phyloP scores from a whole-genome alignment of 164 flowering plant species.

The Echeveria elegans region DNA sequence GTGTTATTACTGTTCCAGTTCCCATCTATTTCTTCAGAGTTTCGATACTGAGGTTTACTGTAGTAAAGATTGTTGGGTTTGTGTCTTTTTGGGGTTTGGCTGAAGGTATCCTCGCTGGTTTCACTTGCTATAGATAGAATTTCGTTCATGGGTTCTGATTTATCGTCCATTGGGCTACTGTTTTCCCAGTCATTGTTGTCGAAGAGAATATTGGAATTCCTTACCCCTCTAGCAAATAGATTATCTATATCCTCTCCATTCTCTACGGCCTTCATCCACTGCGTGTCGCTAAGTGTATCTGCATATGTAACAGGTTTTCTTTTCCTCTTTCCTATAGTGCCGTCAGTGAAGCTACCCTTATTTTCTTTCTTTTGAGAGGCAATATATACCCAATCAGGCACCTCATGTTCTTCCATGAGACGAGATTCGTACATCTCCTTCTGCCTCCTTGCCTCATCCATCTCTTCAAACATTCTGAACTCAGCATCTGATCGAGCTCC shows the following conservation, averaged over 20 bases:
- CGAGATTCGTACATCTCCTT: constrained; percentile 79
- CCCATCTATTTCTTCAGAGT: constrained; percentile 18
- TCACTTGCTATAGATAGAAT: constrained; percentile 33
- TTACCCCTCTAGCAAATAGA: constrained; percentile 29
- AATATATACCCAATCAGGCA: constrained; percentile 89
- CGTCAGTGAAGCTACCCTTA: constrained; percentile 27
- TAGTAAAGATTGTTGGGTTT: constrained; percentile 16
- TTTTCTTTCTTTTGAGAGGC: constrained; percentile 26
- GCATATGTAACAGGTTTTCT: constrained; percentile 74
- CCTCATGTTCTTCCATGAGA: constrained; percentile 94
- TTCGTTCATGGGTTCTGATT: constrained; percentile 26
- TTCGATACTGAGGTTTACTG: neutral
- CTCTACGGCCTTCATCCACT: constrained; percentile 86
- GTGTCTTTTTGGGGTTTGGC: constrained; percentile 20
- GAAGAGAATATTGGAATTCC: constrained; percentile 19
- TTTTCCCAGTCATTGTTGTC: constrained; percentile 20
- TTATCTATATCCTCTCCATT: constrained; percentile 51
- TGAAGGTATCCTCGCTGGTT: constrained; percentile 25
- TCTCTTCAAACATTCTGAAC: constrained; percentile 84
- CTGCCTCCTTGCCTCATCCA: constrained; percentile 89
- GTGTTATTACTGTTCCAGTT: constrained; percentile 26
- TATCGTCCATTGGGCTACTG: constrained; percentile 18
- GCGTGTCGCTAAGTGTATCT: constrained; percentile 65
- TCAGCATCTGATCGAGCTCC: constrained; percentile 93
- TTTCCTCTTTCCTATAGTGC: constrained; percentile 54